Conservation (phyloP, 2,329 filamentous ascomycete genomes). For the Cladosporium sp. region DNA sequence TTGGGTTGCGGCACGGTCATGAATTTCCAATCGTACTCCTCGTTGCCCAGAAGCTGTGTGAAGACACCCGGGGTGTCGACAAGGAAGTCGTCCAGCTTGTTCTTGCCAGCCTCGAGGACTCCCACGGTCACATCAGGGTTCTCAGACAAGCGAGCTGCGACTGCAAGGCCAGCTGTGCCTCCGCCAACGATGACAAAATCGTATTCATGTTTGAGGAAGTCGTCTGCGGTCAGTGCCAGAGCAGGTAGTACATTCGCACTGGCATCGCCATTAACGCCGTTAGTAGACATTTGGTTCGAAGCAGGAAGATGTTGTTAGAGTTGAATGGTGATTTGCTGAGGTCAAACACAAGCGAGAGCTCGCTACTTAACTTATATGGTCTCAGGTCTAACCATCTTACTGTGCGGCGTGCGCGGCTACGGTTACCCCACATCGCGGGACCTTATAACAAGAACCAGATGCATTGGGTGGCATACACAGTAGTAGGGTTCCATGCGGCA, state of each 20-base stretch:
- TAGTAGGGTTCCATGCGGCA: neutral
- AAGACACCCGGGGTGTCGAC: conserved; percentile 29
- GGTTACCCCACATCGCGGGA: neutral
- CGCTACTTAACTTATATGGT: neutral
- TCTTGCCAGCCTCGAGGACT: conserved; percentile 38
- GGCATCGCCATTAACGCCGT: conserved; percentile 23
- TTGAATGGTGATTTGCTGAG: neutral
- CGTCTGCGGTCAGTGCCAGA: conserved; percentile 27
- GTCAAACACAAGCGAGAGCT: neutral
- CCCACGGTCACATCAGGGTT: conserved; percentile 33
- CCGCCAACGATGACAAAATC: conserved; percentile 36
- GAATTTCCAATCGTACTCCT: conserved; percentile 31
- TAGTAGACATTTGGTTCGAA: conserved; percentile 24
- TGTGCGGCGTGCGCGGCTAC: neutral
- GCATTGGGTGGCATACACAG: neutral
- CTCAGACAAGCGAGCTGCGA: conserved; percentile 35
- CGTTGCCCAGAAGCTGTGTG: conserved; percentile 22
- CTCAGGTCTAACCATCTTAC: neutral
- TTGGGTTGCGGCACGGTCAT: conserved; percentile 30
- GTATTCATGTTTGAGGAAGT: conserved; percentile 31
- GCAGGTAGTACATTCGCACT: conserved; percentile 25
- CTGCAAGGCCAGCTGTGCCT: conserved; percentile 35
- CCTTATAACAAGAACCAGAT: neutral
- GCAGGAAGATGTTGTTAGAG: neutral
- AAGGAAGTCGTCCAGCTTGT: conserved; percentile 26